Evolutionary conservation across 768 basidiomycete species (phyloP), one percentile per base, ranked within the genome.

Genomic region (Mycena metata): DNA sequence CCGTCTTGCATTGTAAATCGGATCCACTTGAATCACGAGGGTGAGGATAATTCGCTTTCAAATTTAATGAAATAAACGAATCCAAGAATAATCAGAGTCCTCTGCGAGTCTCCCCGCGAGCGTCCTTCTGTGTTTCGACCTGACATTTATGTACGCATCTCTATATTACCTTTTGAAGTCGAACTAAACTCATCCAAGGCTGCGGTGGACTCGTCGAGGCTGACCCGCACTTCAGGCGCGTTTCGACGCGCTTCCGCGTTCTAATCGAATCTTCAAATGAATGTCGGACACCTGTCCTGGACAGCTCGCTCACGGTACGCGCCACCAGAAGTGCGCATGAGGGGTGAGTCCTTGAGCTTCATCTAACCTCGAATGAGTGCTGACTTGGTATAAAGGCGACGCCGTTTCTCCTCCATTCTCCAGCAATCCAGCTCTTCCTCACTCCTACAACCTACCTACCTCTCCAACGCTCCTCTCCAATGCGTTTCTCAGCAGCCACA

Each of bases 401-500:
- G 33, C 24, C 12, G 17, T n/a, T 24, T 23, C 54, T 45, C 17
- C 43, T 17, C 42, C 13, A 58, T 10, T 64, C 60, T 39, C 19
- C 61, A 63, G 52, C 61, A 63, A 17, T 63, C 41, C 60, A 62
- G 60, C 60, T 43, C 60, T 52, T 57, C 52, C 41, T 55, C 33
- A 12, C 60, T 30, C 19, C 43, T 39, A 39, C 30, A 30, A 6
- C 30, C 30, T 30, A 30, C 30, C 30, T 30, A 30, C 30, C 30
- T 30, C 3, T 30, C 30, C 6, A 3, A 30, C 30, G n/a, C n/a
- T 46, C 16, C 13, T 45, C 42, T 45, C 42, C 35, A 43, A 63
- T 63, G 61, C 51, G 61, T 46, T 55, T 63, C 52, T 13, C 61
- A 45, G 12, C 52, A 24, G 33, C 52, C 30, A 55, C 61, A 19